These are phyloP conservation scores for Rubus parviflorus DNA, from an alignment of 306 rosid species.

Conservation along the genomic window DNA sequence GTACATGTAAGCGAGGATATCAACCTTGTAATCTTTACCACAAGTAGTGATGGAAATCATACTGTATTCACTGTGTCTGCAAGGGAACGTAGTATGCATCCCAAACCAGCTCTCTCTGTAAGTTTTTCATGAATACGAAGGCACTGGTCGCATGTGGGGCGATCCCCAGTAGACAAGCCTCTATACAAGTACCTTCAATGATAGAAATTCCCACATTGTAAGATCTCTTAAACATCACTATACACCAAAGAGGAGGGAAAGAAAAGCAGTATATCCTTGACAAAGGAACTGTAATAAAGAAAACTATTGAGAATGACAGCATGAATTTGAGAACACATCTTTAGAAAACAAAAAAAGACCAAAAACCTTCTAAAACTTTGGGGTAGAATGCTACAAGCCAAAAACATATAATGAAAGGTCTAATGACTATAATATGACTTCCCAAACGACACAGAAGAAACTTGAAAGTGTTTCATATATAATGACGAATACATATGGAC, in stretches of 20 bases:
- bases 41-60: slow-evolving; percentile 29
- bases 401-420: neutral
- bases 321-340: neutral
- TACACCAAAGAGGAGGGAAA: neutral
- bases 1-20: slow-evolving; percentile 19
- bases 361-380: neutral
- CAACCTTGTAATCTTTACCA: neutral
- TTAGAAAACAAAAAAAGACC: too few relatives aligned
- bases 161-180: slow-evolving; percentile 95
- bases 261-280: neutral
- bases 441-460: neutral
- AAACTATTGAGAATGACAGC: neutral
- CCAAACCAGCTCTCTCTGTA: slow-evolving; percentile 89
- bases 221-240: neutral
- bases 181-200: slow-evolving; percentile 76
- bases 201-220: slow-evolving; percentile 1
- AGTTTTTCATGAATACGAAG: slow-evolving; percentile 87
- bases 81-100: slow-evolving; percentile 88
- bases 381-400: neutral
- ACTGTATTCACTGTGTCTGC: slow-evolving; percentile 85
- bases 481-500: neutral
- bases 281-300: neutral
- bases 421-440: neutral
- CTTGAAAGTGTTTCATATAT: neutral
- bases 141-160: slow-evolving; percentile 93